A percentile compares a stretch with the other conserved stretches of the same genome.
Evolutionary conservation across 345 rosid species (phyloP).

Genomic region (Balakata baccata): DNA sequence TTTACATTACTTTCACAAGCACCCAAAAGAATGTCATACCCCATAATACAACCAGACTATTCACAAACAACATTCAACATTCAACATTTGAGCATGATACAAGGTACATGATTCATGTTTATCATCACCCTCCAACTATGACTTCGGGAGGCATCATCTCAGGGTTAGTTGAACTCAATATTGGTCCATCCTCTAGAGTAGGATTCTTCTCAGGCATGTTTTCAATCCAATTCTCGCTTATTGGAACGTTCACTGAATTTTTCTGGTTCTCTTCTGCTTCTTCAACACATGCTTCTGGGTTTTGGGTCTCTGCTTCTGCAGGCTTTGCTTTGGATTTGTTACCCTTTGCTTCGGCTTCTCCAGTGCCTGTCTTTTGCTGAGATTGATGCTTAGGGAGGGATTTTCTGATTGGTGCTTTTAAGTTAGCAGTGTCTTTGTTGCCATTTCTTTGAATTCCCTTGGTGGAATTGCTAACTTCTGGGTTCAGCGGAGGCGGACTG

Average conservation of each 20-base stretch:
- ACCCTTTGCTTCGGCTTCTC: slow-evolving; percentile 37
- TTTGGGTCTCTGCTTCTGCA: slow-evolving; percentile 19
- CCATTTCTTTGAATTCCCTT: slow-evolving; percentile 40
- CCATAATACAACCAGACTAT: slow-evolving; percentile 32
- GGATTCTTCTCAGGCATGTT: slow-evolving; percentile 22
- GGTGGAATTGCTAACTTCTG: slow-evolving; percentile 28
- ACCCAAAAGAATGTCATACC: slow-evolving; percentile 23
- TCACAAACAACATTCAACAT: slow-evolving; percentile 24
- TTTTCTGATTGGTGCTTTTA: slow-evolving; percentile 48
- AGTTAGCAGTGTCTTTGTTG: slow-evolving; percentile 36
- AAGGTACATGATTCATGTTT: slow-evolving; percentile 7
- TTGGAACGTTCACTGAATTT: slow-evolving; percentile 21
- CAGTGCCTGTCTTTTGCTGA: slow-evolving; percentile 23
- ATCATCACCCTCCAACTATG: slow-evolving; percentile 54
- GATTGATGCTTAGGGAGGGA: slow-evolving; percentile 44
- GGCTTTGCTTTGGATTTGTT: slow-evolving; percentile 42
- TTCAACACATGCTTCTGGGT: slow-evolving; percentile 20
- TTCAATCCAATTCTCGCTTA: slow-evolving; percentile 27
- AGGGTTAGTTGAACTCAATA: slow-evolving; percentile 30
- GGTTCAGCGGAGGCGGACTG: slow-evolving; percentile 24
- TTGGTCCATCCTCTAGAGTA: slow-evolving; percentile 28
- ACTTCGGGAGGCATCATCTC: slow-evolving; percentile 59
- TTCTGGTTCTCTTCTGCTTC: slow-evolving; percentile 37
- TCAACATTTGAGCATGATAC: slow-evolving; percentile 15
- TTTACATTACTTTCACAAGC: slow-evolving; percentile 21